phyloP scores from a whole-genome alignment of 257 asterid genomes.

The Solanum megistacrolobum region DNA sequence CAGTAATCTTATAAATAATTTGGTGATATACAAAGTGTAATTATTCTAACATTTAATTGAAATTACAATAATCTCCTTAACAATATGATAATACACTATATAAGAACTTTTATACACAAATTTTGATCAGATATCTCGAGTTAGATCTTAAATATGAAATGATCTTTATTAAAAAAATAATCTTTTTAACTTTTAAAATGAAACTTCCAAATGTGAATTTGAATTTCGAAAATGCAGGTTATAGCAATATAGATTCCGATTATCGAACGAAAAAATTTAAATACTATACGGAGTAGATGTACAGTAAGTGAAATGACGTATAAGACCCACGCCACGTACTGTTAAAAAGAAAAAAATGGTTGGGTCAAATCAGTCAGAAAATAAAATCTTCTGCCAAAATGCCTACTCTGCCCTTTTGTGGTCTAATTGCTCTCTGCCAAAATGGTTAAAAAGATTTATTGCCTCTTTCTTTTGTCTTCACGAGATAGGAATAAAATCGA shows the following conservation, averaged over 20 bases:
- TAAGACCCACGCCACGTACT: slow-evolving; percentile 1
- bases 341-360: slow-evolving; percentile 9
- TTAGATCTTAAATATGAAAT: not conserved
- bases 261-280: not conserved
- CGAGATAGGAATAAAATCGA: not conserved
- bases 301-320: slow-evolving; percentile 5
- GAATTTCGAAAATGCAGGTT: fast-evolving
- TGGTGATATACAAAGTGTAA: not conserved
- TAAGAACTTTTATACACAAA: not conserved
- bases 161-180: not conserved
- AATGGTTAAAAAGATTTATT: not conserved
- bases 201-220: not conserved
- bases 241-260: not conserved
- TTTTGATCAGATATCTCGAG: no score
- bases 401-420: not conserved
- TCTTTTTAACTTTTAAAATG: not conserved
- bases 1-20: not conserved
- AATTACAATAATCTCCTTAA: not conserved
- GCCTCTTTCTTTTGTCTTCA: no score
- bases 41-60: not conserved
- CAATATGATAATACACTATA: not conserved
- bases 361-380: slow-evolving; percentile 47
- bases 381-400: slow-evolving; percentile 41
- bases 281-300: not conserved
- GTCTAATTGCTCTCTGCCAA: not conserved